Evolutionary conservation across 192 early-diverging fungal species (phyloP), one percentile per base, ranked within the genome.

Genomic region (Allomyces macrogynus): DNA sequence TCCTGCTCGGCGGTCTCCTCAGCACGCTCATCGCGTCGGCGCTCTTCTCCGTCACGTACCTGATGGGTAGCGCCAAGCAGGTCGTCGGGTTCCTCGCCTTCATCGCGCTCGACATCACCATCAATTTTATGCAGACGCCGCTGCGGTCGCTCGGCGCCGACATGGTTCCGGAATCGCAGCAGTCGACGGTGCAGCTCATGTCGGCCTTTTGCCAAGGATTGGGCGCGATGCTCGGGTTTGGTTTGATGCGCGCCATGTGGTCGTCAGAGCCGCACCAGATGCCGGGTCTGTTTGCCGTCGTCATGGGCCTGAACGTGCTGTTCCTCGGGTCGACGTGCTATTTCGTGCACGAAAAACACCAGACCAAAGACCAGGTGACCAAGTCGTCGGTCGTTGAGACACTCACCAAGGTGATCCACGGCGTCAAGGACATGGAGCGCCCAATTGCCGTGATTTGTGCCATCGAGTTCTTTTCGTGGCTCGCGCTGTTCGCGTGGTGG

Each of bases 41-140:
- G n/a, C 18, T 67, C 16, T 70, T 70, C n/a, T 61, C 61, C 10
- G 63, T 66, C 61, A 27, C 66, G 20, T 43, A 67, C 63, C 16
- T 25, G 24, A 23, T 61, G 24, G 65, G 65, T 4, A 27, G 24
- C 24, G 57, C 62, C 27, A 18, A 24, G 43, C n/a, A 68, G 10
- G 25, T 25, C n/a, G 65, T 67, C 63, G 69, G 62, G 23, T 68
- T 61, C 61, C 54, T 67, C 25, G 61, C 65, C 5, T 67, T 62
- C 32, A 49, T 70, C 24, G 11, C 10, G n/a, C 62, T 57, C 20
- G 69, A 70, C 32, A 64, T 70, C 61, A 70, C 66, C 63, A 70
- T 70, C 61, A 70, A 70, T 44, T 27, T 70, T 24, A 67, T 70
- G 43, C 69, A 70, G 57, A 70, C 69, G 16, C 69, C 69, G 14